Evolutionary conservation across 495 filamentous ascomycete species (phyloP).

Genomic region (Aspergillus nanangensis): DNA sequence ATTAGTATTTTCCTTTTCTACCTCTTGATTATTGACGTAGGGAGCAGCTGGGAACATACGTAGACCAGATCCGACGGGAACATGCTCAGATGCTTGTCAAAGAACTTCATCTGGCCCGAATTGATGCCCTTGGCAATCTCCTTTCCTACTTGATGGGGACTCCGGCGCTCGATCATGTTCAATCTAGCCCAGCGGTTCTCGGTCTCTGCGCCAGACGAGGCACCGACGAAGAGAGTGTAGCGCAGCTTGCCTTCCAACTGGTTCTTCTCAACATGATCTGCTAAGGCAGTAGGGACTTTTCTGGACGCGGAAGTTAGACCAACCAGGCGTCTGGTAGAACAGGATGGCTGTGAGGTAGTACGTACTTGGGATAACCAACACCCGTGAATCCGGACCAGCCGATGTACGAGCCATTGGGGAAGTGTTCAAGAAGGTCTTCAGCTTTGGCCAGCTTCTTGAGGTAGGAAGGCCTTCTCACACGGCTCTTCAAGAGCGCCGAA

Average conservation of each 20-base stretch:
- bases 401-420: conserved; percentile 78
- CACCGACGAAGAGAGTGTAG: conserved; percentile 85
- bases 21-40: no score
- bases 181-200: conserved; percentile 84
- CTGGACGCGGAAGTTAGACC: no score
- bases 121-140: conserved; percentile 90
- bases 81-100: conserved; percentile 90
- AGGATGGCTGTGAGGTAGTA: no score
- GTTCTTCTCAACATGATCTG: conserved; percentile 89
- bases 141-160: conserved; percentile 89
- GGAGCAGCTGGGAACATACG: conserved; percentile 38
- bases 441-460: conserved; percentile 74
- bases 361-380: conserved; percentile 85
- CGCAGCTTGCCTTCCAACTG: conserved; percentile 76
- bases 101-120: conserved; percentile 83
- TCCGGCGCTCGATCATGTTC: conserved; percentile 85
- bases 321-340: no score
- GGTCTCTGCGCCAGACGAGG: conserved; percentile 83
- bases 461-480: conserved; percentile 70
- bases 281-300: conserved; percentile 78
- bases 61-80: conserved; percentile 86
- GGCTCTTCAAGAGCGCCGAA: conserved; percentile 71
- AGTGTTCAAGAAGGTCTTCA: conserved; percentile 73
- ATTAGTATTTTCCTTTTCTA: no score
- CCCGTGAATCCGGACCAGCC: conserved; percentile 92